phyloP scores from a whole-genome alignment of 1,284 basidiomycete genomes.

The Retiboletus flavoniger region DNA sequence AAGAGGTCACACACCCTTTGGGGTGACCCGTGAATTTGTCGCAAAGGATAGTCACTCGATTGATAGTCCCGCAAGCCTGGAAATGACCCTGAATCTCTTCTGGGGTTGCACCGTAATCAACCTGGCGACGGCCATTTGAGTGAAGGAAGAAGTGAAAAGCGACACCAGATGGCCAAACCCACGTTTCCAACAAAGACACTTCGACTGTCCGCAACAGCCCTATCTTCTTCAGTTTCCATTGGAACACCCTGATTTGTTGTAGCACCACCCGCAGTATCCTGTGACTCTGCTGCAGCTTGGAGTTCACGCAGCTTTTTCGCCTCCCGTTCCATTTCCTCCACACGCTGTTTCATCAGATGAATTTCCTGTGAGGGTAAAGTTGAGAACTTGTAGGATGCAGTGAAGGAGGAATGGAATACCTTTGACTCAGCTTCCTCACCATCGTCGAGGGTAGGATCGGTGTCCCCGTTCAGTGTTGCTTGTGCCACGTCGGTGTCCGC shows the following conservation, averaged over 20 bases:
- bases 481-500: conserved; percentile 39
- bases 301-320: conserved; percentile 88
- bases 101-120: conserved; percentile 96
- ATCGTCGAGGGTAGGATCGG: conserved; percentile 49
- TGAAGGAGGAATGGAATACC: conserved; percentile 32
- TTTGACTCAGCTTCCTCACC: conserved; percentile 60
- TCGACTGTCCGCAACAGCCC: conserved; percentile 76
- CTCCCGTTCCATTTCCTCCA: conserved; percentile 91
- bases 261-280: conserved; percentile 40
- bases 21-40: conserved; percentile 99
- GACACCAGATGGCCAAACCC: conserved; percentile 37
- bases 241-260: conserved; percentile 43
- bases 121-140: conserved; percentile 49
- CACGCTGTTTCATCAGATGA: conserved; percentile 86
- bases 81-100: conserved; percentile 99
- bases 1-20: conserved; percentile 73
- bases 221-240: conserved; percentile 78
- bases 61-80: conserved; percentile 96
- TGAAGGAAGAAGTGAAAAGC: conserved; percentile 8
- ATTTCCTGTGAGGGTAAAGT: conserved; percentile 60
- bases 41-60: conserved; percentile 98
- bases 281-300: conserved; percentile 82
- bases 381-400: conserved; percentile 6
- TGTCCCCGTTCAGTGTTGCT: conserved; percentile 35
- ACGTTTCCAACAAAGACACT: conserved; percentile 98